Conservation (phyloP, 768 basidiomycete species). For the Fistulinella prunicolor region DNA sequence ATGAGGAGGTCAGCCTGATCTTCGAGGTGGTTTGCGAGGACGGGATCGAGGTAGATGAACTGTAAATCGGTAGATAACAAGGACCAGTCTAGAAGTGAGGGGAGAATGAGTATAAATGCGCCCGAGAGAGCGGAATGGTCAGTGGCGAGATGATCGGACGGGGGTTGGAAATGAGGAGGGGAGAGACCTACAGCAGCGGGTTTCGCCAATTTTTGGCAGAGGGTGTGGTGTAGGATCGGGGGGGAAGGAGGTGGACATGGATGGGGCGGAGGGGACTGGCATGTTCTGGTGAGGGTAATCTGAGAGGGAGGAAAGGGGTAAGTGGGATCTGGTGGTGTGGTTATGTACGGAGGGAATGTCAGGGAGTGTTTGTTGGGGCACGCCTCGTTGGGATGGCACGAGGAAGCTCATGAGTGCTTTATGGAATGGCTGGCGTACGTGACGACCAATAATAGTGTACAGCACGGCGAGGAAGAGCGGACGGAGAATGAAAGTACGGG, state of each 20-base stretch:
- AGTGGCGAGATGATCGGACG: conserved; percentile 23
- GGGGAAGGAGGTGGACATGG: conserved; percentile 26
- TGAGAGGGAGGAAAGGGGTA: conserved; percentile 39
- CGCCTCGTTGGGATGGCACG: conserved; percentile 35
- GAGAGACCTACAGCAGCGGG: conserved; percentile 67
- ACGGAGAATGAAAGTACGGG: conserved; percentile 24
- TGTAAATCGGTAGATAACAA: conserved; percentile 71
- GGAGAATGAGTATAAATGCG: conserved; percentile 17
- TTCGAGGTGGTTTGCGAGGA: conserved; percentile 67
- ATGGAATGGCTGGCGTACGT: no score
- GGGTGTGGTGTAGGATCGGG: conserved; percentile 36
- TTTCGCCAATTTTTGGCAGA: conserved; percentile 63
- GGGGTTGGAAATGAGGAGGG: conserved; percentile 8
- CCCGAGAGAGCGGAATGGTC: conserved; percentile 14
- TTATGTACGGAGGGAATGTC: conserved; percentile 31
- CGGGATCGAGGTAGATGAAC: conserved; percentile 84
- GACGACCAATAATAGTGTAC: conserved; percentile 20
- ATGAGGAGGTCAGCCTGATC: conserved; percentile 67
- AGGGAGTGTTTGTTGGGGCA: conserved; percentile 25
- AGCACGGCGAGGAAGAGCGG: conserved; percentile 12
- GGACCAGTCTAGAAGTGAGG: conserved; percentile 62
- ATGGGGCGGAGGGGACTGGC: conserved; percentile 26
- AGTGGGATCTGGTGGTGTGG: conserved; percentile 33
- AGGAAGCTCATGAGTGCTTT: conserved; percentile 33
- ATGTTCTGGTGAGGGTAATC: conserved; percentile 33